Evolutionary conservation across 2,329 filamentous ascomycete species (phyloP), one percentile per base, ranked within the genome.

Genomic region (Magnaporthales sp.): DNA sequence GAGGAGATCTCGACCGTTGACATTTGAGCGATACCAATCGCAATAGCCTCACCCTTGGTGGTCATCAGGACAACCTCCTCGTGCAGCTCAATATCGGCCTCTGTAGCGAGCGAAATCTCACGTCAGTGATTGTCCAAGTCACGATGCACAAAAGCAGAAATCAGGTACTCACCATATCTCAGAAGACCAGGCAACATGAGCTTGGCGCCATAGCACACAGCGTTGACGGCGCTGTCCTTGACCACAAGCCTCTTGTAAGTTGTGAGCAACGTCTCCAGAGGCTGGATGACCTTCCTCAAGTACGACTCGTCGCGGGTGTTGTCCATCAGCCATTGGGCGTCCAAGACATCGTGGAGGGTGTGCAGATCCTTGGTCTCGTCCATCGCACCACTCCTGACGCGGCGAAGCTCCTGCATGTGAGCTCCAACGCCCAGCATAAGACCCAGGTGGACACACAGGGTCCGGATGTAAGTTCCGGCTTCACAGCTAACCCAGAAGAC

Each of bases 401-500:
- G 89, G 73, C 94, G 88, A 72, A 98, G 89, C 83, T 98, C 94
- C 83, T 98, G 94, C 94, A 98, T 98, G 83, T 98, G 93, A 66
- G 92, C 95, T 72, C 66, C 70, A 8, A 74, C 71, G 58, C 72
- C 77, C 31, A 80, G 74, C 67, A 80, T 69, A 61, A 79, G 73
- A 74, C 92, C 91, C 72, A 99, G 80, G 81, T 98, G 95, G 60
- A 98, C 94, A 80, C 95, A 98, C 63, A 99, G 89, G 51, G 95
- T 99, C 84, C 95, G 91, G 78, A 99, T 98, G 80, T 99, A 99
- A 70, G 95, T 99, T 78, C 95, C 95, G 67, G 93, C 95, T 81
- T 99, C 95, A 80, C 95, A 99, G 81, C 92, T 96, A 73, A 98
- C 95, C 94, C 95, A 98, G 86, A 99, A 99, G 67, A 98, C 94